Base-by-base conservation (phyloP, 2,329 filamentous ascomycete species). In the Phaeophleospora eucalypticola region DNA sequence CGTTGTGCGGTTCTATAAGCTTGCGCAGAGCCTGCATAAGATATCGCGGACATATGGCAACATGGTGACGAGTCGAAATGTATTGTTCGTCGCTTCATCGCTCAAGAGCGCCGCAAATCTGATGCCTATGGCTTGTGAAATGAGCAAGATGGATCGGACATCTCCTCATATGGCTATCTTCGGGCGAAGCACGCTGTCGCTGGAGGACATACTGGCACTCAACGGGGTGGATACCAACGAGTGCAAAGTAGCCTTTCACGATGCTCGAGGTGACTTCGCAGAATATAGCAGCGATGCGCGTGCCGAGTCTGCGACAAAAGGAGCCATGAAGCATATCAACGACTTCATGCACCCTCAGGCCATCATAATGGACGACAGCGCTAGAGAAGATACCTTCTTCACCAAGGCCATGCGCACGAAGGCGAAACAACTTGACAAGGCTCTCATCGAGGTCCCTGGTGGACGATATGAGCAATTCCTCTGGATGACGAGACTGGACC, bases 101-200 rank as follows among this genome's bases (percentile, higher is more conserved):
- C 68, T 94, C 41, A 79, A 79, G 64, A 93, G 87, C 62, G 81
- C 83, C 14, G 78, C 87, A 0, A 78, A 79, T 24, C 65, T 96
- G 43, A 71, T 95, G 24, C 89, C 89, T 0, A 74, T 95, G 62
- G 88, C 90, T 4, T 97, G 93, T 66, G 80, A 87, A 58, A 96
- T 96, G 90, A 83, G 83, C 4, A 66, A 67, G 17, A 77, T 82
- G 66, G 75, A 79, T 46, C 74, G 78, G 48, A 95, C 82, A 60
- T 77, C 82, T 52, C 89, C 96, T 7, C 91, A 97, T 65, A 84
- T 95, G 62, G 84, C 81, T 0, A 69, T 97, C 3, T 78, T 94
- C 70, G 85, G 89, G 41, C 78, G 84, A 49, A 84, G 83, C 49
- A 78, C 83, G 10, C 78, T 95, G 41, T 71, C 79, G 0, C 67